These are phyloP conservation scores for Pichia kluyveri DNA, from an alignment of 805 yeast species.

Conservation along the genomic window DNA sequence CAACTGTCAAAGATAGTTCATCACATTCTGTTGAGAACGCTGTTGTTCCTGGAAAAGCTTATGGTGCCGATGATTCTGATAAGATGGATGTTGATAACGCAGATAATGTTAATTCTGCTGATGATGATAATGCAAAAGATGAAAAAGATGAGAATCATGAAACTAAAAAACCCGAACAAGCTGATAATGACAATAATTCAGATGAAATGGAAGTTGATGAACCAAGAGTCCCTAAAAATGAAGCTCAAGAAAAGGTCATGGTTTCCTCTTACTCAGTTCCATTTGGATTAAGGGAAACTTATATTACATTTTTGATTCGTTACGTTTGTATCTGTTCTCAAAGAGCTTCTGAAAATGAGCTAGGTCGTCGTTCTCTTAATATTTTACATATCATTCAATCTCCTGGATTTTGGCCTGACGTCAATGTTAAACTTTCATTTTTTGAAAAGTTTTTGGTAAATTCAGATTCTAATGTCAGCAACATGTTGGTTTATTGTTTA, in stretches of 20 bases:
- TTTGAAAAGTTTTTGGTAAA: constrained; percentile 82
- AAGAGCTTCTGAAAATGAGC: constrained; percentile 72
- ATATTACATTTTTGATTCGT: constrained; percentile 79
- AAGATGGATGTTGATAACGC: constrained; percentile 3
- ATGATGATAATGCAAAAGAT: background rate
- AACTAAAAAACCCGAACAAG: no score
- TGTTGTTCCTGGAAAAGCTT: background rate
- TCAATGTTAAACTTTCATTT: constrained; percentile 73
- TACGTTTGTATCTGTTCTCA: constrained; percentile 82
- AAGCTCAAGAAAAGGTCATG: constrained; percentile 8
- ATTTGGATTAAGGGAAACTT: constrained; percentile 75
- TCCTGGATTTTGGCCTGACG: constrained; percentile 77
- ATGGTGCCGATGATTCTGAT: background rate
- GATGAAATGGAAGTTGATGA: background rate
- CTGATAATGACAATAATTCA: background rate
- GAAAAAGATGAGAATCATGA: background rate
- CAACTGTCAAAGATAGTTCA: background rate
- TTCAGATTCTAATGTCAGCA: constrained; percentile 62
- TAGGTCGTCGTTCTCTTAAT: constrained; percentile 75
- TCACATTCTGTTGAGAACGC: no score
- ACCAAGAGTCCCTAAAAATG: background rate
- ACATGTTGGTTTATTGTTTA: constrained; percentile 67
- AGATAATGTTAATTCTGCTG: no score
- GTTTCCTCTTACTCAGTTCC: constrained; percentile 46
- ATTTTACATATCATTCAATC: constrained; percentile 66